A percentile compares a stretch with the other conserved stretches of the same genome.
Conservation (phyloP, 352 stramenopile genomes). For the Phytopythium chamaehyphon region DNA sequence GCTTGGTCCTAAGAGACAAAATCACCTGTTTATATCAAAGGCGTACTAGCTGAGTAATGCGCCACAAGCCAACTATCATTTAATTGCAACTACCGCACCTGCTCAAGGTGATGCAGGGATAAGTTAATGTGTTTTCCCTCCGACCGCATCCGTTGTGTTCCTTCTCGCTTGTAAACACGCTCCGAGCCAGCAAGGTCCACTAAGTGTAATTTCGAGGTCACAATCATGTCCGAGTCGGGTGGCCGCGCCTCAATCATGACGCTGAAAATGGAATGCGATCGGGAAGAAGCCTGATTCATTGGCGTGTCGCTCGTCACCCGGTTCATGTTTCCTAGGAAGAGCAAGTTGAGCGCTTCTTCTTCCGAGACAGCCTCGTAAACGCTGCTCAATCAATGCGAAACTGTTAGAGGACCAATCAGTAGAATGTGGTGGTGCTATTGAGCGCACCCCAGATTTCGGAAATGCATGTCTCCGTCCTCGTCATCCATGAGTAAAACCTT, state of each 20-base stretch:
- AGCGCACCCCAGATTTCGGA: constrained; percentile 61
- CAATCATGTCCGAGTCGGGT: constrained; percentile 68
- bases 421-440: neutral
- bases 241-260: constrained; percentile 87
- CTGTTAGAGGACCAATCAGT: neutral
- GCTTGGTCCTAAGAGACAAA: constrained; percentile 86
- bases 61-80: too few relatives aligned
- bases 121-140: constrained; percentile 97
- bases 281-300: constrained; percentile 95
- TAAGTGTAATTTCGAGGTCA: constrained; percentile 91
- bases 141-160: constrained; percentile 84
- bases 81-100: constrained; percentile 25
- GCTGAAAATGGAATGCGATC: constrained; percentile 96
- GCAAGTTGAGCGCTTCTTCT: constrained; percentile 93
- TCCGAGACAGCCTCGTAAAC: constrained; percentile 83
- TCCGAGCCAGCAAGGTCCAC: constrained; percentile 96
- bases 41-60: too few relatives aligned
- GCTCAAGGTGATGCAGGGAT: constrained; percentile 94
- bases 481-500: constrained; percentile 77
- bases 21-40: constrained; percentile 79
- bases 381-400: constrained; percentile 14
- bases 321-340: constrained; percentile 96
- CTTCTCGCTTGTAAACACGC: constrained; percentile 92
- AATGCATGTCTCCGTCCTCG: constrained; percentile 77
- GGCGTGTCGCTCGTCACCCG: constrained; percentile 94